Evolutionary conservation across 305 asterid species (phyloP).

Genomic region (Caryopteris hybrid): DNA sequence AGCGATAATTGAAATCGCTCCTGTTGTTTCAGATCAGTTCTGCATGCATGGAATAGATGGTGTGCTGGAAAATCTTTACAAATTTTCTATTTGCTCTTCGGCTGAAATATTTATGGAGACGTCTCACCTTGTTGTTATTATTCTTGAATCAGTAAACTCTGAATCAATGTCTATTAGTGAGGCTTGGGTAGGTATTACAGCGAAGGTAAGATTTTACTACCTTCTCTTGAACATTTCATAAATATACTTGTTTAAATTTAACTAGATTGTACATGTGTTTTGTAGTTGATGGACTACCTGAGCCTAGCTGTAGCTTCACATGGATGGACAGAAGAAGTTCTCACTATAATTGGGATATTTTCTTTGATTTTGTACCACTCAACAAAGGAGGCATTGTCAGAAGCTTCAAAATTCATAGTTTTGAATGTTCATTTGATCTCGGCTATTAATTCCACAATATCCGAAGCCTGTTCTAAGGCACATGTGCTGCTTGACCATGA

Average conservation of each 20-base stretch:
- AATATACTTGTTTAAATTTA: constrained; percentile 4
- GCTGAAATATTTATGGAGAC: constrained; percentile 46
- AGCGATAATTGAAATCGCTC: constrained; percentile 51
- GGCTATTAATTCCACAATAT: constrained; percentile 37
- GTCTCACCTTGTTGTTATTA: constrained; percentile 43
- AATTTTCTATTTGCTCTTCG: constrained; percentile 33
- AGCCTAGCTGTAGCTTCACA: constrained; percentile 40
- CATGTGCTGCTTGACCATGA: constrained; percentile 68
- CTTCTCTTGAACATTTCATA: neutral
- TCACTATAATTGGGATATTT: constrained; percentile 47
- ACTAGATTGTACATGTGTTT: constrained; percentile 12
- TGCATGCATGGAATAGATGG: constrained; percentile 62
- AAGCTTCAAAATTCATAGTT: constrained; percentile 72
- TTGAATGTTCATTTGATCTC: constrained; percentile 57
- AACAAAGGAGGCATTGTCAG: constrained; percentile 47
- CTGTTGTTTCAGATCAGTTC: constrained; percentile 75
- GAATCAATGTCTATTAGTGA: constrained; percentile 53
- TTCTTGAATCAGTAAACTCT: constrained; percentile 54
- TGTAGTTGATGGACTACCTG: constrained; percentile 63
- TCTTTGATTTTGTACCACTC: constrained; percentile 81
- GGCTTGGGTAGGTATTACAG: constrained; percentile 66
- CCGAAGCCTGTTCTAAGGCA: constrained; percentile 71
- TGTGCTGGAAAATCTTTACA: constrained; percentile 46
- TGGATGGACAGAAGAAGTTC: constrained; percentile 61
- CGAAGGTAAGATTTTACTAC: constrained; percentile 40